phyloP scores from a whole-genome alignment of 2,329 filamentous ascomycete species.

The Phyllosticta citribraziliensis region DNA sequence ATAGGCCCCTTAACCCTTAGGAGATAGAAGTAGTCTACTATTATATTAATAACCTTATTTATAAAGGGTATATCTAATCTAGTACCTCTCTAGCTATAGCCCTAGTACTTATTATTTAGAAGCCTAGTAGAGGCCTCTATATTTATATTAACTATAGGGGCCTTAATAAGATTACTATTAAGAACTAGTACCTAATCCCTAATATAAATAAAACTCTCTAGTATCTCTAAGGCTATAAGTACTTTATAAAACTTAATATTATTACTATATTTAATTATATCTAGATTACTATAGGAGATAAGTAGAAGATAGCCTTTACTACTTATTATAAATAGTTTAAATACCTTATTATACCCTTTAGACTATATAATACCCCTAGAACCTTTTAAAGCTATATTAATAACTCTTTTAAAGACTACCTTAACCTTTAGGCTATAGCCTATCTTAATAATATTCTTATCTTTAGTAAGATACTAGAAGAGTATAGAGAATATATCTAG shows the following conservation, averaged over 20 bases:
- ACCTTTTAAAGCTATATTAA: constrained; percentile 20
- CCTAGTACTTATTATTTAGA: constrained; percentile 24
- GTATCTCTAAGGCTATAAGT: constrained; percentile 16
- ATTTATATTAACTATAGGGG: constrained; percentile 28
- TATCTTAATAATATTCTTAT: constrained; percentile 20
- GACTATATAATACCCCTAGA: too few relatives aligned
- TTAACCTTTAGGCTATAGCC: constrained; percentile 16
- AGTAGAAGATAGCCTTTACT: constrained; percentile 28
- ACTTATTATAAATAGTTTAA: constrained; percentile 17
- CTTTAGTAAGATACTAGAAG: constrained; percentile 5
- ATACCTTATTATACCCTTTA: constrained; percentile 22
- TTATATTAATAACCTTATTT: too few relatives aligned
- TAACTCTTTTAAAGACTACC: constrained; percentile 12
- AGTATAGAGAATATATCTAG: neutral
- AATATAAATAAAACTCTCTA: constrained; percentile 23
- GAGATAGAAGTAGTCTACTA: too few relatives aligned
- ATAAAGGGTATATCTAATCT: constrained; percentile 1
- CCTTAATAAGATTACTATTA: constrained; percentile 27
- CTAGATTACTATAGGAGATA: constrained; percentile 21
- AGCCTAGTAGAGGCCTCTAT: constrained; percentile 19
- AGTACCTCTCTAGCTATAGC: constrained; percentile 7
- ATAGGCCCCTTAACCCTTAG: too few relatives aligned
- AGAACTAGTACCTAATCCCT: constrained; percentile 25
- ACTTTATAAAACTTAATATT: constrained; percentile 25
- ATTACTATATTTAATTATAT: constrained; percentile 25